Conservation (phyloP, 1,284 basidiomycete genomes). For the Porogramme epimiltina region DNA sequence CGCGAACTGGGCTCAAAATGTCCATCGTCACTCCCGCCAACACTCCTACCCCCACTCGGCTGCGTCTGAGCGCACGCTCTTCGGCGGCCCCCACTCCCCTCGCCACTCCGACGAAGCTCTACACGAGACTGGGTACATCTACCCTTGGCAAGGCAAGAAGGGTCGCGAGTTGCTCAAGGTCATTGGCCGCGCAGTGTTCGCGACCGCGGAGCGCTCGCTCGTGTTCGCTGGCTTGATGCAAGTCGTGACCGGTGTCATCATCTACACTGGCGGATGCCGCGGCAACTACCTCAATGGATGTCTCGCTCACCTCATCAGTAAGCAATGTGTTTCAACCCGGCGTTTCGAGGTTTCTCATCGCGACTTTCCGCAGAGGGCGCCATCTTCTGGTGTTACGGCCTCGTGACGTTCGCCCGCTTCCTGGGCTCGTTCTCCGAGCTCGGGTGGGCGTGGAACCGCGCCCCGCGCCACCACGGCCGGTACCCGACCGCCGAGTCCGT, state of each 20-base stretch:
- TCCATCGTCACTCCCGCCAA: slow-evolving; percentile 35
- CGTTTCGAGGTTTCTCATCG: not conserved
- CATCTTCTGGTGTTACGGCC: slow-evolving; percentile 91
- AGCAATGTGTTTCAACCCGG: slow-evolving; percentile 29
- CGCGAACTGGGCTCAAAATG: slow-evolving; percentile 39
- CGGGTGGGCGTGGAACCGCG: slow-evolving; percentile 95
- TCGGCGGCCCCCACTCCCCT: slow-evolving; percentile 44
- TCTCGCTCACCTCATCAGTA: slow-evolving; percentile 92
- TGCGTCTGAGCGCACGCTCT: slow-evolving; percentile 57
- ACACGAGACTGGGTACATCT: slow-evolving; percentile 38
- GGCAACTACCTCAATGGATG: slow-evolving; percentile 79
- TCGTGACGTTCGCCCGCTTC: slow-evolving; percentile 89
- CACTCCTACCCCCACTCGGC: slow-evolving; percentile 38
- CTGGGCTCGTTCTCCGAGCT: slow-evolving; percentile 86
- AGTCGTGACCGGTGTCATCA: slow-evolving; percentile 67
- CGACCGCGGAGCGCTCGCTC: slow-evolving; percentile 59
- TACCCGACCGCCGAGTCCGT: slow-evolving; percentile 82
- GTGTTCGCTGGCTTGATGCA: slow-evolving; percentile 73
- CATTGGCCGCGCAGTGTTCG: slow-evolving; percentile 48
- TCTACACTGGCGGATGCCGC: slow-evolving; percentile 85
- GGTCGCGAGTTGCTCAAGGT: slow-evolving; percentile 36
- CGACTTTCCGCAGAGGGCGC: slow-evolving; percentile 62
- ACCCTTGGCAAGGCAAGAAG: slow-evolving; percentile 20
- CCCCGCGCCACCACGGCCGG: slow-evolving; percentile 42
- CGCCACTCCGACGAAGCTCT: slow-evolving; percentile 70